Percentiles rank a stretch among this genome's conserved stretches.
Evolutionary conservation across 2,329 filamentous ascomycete species (phyloP).

Genomic region (Plectosphaerella plurivora): DNA sequence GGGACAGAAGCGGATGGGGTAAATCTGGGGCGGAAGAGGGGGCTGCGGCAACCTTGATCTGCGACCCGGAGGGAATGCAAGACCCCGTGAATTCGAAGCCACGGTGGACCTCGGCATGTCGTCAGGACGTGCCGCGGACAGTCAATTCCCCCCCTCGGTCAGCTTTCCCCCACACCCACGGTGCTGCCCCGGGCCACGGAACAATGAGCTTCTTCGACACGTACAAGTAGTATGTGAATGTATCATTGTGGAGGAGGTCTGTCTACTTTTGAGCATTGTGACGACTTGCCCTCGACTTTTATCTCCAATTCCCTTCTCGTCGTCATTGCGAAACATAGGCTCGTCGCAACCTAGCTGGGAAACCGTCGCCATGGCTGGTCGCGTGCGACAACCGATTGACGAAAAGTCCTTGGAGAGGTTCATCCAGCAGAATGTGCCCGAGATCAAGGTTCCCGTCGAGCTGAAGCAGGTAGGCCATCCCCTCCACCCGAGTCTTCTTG

Average conservation of each 20-base stretch:
- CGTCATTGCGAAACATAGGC: too few relatives aligned
- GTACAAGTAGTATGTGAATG: too few relatives aligned
- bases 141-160: not conserved
- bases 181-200: too few relatives aligned
- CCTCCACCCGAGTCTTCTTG: constrained; percentile 1
- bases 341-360: too few relatives aligned
- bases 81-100: not conserved
- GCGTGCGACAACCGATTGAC: constrained; percentile 87
- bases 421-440: constrained; percentile 71
- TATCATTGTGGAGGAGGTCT: too few relatives aligned
- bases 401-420: constrained; percentile 74
- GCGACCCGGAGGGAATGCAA: not conserved
- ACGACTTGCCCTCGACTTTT: too few relatives aligned
- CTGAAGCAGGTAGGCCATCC: constrained; percentile 72
- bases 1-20: too few relatives aligned
- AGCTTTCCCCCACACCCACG: not conserved
- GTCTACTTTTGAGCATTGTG: too few relatives aligned
- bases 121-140: not conserved
- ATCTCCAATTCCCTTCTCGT: too few relatives aligned
- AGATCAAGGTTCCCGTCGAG: constrained; percentile 77
- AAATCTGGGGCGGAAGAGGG: not conserved
- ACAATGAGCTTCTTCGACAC: too few relatives aligned
- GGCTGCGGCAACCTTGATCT: not conserved
- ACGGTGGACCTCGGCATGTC: constrained; percentile 14
- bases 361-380: constrained; percentile 65